A percentile compares a stretch with the other conserved stretches of the same genome.
Conservation (phyloP, 2,329 filamentous ascomycete species). For the Fragosphaeria purpurea region DNA sequence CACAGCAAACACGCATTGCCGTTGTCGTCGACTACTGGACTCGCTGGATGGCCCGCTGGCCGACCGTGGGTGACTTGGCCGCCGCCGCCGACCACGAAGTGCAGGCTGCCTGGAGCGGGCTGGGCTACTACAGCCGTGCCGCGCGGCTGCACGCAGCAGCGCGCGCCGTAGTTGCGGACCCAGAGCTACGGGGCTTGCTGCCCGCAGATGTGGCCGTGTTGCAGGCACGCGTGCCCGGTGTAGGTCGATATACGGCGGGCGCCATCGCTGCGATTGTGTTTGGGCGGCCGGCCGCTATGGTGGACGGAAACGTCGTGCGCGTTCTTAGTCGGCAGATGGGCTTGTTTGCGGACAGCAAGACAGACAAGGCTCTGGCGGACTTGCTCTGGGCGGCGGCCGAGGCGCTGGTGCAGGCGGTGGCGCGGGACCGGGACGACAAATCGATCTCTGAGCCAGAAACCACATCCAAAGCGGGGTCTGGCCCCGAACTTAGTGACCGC, state of each 20-base stretch:
- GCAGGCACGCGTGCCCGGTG: slow-evolving; percentile 44
- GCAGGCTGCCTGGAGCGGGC: slow-evolving; percentile 46
- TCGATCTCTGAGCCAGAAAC: slow-evolving; percentile 5
- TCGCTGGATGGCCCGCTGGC: slow-evolving; percentile 51
- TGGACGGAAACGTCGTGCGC: slow-evolving; percentile 53
- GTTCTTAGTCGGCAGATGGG: slow-evolving; percentile 53
- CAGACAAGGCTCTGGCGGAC: slow-evolving; percentile 42
- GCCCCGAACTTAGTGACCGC: slow-evolving; percentile 30
- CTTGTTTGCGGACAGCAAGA: slow-evolving; percentile 45
- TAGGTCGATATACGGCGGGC: slow-evolving; percentile 53
- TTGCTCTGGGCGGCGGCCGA: slow-evolving; percentile 49
- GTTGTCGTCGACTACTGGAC: slow-evolving; percentile 55
- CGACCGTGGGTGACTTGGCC: slow-evolving; percentile 46
- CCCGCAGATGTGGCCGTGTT: slow-evolving; percentile 36
- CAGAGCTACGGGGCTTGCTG: slow-evolving; percentile 34
- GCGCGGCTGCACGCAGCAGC: slow-evolving; percentile 50
- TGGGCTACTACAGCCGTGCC: slow-evolving; percentile 57
- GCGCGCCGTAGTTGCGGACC: slow-evolving; percentile 35
- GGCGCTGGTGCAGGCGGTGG: slow-evolving; percentile 41
- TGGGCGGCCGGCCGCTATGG: slow-evolving; percentile 47
- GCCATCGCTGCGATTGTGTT: slow-evolving; percentile 55
- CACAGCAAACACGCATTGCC: slow-evolving; percentile 55
- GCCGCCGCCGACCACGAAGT: slow-evolving; percentile 45
- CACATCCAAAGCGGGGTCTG: neutral
- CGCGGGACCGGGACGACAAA: slow-evolving; percentile 23